These are phyloP conservation scores for Carex cristatella DNA, from an alignment of 176 grass and related monocot species.

Conservation along the genomic window DNA sequence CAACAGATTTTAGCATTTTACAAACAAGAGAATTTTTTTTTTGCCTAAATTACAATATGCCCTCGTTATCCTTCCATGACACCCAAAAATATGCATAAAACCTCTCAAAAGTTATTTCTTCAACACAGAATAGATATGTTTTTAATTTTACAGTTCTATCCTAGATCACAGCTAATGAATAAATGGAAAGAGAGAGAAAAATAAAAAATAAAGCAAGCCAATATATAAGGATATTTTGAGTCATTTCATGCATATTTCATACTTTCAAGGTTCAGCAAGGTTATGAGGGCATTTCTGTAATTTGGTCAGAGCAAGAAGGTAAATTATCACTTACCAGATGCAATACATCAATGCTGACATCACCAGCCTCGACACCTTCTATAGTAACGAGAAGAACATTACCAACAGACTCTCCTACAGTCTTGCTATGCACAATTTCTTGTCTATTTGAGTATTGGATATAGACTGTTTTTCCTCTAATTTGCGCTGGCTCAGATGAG, in stretches of 20 bases:
- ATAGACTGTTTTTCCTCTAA: constrained; percentile 93
- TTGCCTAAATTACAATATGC: background rate
- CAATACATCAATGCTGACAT: constrained; percentile 95
- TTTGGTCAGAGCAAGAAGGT: background rate
- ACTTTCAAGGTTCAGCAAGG: background rate
- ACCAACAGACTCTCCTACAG: constrained; percentile 68
- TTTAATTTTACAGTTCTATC: background rate
- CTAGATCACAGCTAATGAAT: background rate
- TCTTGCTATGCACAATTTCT: constrained; percentile 90
- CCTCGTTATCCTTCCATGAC: background rate
- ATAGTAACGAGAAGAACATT: constrained; percentile 98
- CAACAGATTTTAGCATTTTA: background rate
- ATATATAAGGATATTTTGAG: background rate
- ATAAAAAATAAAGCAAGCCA: background rate
- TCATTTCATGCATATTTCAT: background rate
- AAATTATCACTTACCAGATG: constrained; percentile 68
- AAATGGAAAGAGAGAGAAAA: background rate
- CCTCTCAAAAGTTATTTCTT: background rate
- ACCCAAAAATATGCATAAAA: background rate
- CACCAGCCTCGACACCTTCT: constrained; percentile 89
- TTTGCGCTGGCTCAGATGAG: constrained; percentile 89
- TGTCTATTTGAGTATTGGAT: constrained; percentile 99
- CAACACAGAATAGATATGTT: background rate
- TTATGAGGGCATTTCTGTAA: background rate
- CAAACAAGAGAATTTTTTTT: background rate